Evolutionary conservation across 495 filamentous ascomycete species (phyloP).

Genomic region (Penicillium paxilli): DNA sequence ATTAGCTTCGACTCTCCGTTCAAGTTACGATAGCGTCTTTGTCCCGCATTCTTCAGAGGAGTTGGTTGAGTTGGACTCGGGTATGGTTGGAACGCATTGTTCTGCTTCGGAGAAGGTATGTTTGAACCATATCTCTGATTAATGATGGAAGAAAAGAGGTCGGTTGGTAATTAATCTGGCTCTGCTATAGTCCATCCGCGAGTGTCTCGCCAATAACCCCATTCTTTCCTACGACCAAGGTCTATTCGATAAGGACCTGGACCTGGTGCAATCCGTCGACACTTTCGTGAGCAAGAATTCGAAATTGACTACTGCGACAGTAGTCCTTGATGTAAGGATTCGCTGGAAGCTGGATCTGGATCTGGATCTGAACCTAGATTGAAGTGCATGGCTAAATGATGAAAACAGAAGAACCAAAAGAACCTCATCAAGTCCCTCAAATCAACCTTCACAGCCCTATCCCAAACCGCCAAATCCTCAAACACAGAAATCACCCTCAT

Average conservation of each 20-base stretch:
- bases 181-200: conserved; percentile 15
- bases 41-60: conserved; percentile 11
- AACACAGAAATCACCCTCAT: conserved; percentile 24
- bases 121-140: too few relatives aligned
- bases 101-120: too few relatives aligned
- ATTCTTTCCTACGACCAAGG: conserved; percentile 11
- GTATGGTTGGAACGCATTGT: too few relatives aligned
- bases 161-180: neutral
- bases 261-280: conserved; percentile 23
- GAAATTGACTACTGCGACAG: conserved; percentile 14
- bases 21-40: conserved; percentile 19
- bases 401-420: conserved; percentile 1
- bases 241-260: conserved; percentile 15
- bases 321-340: conserved; percentile 35
- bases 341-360: too few relatives aligned
- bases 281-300: conserved; percentile 23
- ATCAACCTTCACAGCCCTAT: conserved; percentile 21
- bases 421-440: conserved; percentile 15
- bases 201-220: conserved; percentile 26
- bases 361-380: too few relatives aligned
- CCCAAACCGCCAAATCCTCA: conserved; percentile 11
- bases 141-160: too few relatives aligned
- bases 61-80: conserved; percentile 13
- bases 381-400: too few relatives aligned
- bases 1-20: conserved; percentile 24